Evolutionary conservation across 2,329 filamentous ascomycete species (phyloP).

Genomic region (Pseudogymnoascus sp.): DNA sequence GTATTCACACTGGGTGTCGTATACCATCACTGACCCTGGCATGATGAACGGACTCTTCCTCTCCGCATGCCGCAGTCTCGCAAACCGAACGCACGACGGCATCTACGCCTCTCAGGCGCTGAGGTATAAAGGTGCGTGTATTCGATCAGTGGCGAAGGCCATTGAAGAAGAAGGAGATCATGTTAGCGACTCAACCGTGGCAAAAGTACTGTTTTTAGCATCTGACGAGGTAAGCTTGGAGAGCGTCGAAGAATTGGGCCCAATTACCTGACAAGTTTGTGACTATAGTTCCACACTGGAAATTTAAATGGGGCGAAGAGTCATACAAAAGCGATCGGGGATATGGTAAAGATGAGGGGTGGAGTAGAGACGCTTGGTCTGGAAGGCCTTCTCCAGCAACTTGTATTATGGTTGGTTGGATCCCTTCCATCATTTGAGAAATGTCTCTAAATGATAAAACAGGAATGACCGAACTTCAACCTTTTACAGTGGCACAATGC

Average conservation of each 20-base stretch:
- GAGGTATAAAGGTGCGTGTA: neutral
- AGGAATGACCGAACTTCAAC: neutral
- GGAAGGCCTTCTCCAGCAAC: neutral
- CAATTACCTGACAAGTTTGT: neutral
- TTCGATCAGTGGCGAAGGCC: neutral
- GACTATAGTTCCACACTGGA: neutral
- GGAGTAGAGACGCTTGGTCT: neutral
- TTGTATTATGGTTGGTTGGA: neutral
- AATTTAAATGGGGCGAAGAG: neutral
- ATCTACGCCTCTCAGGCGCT: neutral
- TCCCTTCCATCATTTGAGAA: neutral
- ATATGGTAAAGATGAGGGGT: neutral
- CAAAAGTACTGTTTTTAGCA: neutral
- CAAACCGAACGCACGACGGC: neutral
- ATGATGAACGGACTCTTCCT: neutral
- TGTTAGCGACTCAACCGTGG: neutral
- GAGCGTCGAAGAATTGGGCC: neutral
- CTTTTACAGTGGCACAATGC: neutral
- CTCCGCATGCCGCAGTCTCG: neutral
- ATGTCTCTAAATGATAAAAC: neutral
- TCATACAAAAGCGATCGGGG: neutral
- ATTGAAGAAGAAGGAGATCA: neutral
- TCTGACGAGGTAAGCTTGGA: neutral
- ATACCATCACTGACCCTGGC: neutral
- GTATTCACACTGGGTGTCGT: neutral